These are phyloP conservation scores for Agrocybe praecox DNA, from an alignment of 768 basidiomycete genomes.

Conservation along the genomic window DNA sequence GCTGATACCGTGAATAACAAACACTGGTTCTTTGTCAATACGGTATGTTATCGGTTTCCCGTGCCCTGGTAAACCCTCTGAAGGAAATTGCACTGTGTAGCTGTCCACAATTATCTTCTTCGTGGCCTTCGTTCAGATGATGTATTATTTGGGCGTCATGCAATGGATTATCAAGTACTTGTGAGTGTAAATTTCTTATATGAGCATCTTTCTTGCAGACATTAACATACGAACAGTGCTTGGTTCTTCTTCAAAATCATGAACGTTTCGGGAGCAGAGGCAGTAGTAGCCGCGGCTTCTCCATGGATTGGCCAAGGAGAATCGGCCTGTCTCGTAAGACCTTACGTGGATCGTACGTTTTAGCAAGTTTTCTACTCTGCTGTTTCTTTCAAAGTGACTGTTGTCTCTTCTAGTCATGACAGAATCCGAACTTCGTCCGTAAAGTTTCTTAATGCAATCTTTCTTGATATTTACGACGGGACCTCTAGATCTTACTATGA, in stretches of 20 bases:
- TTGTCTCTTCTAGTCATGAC: slow-evolving; percentile 61
- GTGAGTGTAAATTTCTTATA: slow-evolving; percentile 40
- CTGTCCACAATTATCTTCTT: slow-evolving; percentile 89
- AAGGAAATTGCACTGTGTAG: slow-evolving; percentile 29
- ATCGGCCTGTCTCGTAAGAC: slow-evolving; percentile 82
- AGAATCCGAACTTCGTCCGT: slow-evolving; percentile 71
- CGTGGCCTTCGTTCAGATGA: slow-evolving; percentile 89
- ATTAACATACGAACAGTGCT: slow-evolving; percentile 56
- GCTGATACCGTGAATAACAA: slow-evolving; percentile 62
- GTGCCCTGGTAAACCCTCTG: slow-evolving; percentile 22
- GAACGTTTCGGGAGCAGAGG: slow-evolving; percentile 93
- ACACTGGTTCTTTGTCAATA: slow-evolving; percentile 87
- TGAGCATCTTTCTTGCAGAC: neutral
- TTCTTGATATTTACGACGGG: neutral
- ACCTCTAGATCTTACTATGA: slow-evolving; percentile 73
- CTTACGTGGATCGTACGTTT: slow-evolving; percentile 67
- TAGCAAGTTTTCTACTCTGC: neutral
- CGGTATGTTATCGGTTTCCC: slow-evolving; percentile 40
- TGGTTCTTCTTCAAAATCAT: slow-evolving; percentile 94
- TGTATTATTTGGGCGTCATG: slow-evolving; percentile 91
- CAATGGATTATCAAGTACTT: slow-evolving; percentile 91
- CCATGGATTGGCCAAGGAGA: slow-evolving; percentile 92
- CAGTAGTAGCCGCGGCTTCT: slow-evolving; percentile 89
- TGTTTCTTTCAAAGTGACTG: neutral
- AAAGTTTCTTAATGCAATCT: slow-evolving; percentile 13